Evolutionary conservation across 2,329 filamentous ascomycete species (phyloP), one percentile per base, ranked within the genome.

Genomic region (Xylaria sp.): DNA sequence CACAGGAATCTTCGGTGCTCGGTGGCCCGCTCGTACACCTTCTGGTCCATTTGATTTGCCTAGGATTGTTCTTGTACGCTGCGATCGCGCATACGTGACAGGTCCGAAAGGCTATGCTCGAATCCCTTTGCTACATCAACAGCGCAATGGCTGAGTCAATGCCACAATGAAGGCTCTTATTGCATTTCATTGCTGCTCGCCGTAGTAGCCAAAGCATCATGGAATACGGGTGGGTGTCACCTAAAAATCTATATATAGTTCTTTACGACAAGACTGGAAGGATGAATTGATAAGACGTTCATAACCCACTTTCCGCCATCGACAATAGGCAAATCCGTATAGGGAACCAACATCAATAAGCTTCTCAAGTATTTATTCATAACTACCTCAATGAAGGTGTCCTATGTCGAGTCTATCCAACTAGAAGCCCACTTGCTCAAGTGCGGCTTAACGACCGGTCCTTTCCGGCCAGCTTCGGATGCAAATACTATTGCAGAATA

Each of bases 21-120:
- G 83, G 82, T 0, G 82, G 82, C 1, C 83, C 83, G 6, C 49
- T 56, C 1, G 70, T 83, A 19, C 83, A 85, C 70, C 65, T 85
- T 2, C 66, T 67, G 2, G 76, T 79, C 21, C 83, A 85, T 66
- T 17, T 72, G 8, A 40, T 70, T 15, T 75, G 81, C 59, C 69
- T 83, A 1, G 61, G 66, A 4, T 67, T 77, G 61, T 77, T 84
- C 58, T 14, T 73, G 4, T 57, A 57, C 43, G 14, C 37, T 1
- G 49, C 21, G 31, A 35, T 58, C 25, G 14, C 33, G 5, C 17
- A 21, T 17, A 33, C 23, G 2, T 64, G 37, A 58, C 2, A 9
- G 11, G 12, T 15, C 6, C 15, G 12, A 40, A 14, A 51, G 12
- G 21, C 15, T 21, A 11, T 17, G n/a, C 37, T 17, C 28, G 38